Evolutionary conservation across 2,329 filamentous ascomycete species (phyloP), one percentile per base, ranked within the genome.

Genomic region (Sclerotinia minor): DNA sequence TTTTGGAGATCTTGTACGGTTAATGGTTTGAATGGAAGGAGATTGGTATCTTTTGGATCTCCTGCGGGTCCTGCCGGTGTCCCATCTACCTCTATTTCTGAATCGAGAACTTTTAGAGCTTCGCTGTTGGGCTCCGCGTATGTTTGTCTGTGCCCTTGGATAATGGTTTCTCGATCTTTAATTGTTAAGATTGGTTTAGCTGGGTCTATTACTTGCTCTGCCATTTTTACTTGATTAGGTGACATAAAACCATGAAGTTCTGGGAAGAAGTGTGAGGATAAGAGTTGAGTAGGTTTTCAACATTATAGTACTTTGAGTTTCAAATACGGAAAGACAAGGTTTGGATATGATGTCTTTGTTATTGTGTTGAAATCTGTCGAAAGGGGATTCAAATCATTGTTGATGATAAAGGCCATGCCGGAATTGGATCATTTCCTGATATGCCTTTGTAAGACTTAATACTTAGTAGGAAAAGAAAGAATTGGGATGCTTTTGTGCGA

Each of bases 141-240:
- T 26, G 59, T 61, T 61, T 50, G 21, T 13, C 21, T 47, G 24
- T 61, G 29, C 9, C 59, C 59, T 24, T 50, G 13, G n/a, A 7
- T 7, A 21, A 61, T 61, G 8, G 11, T 38, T 41, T 38, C 45
- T 41, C 32, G 45, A 38, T 61, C 59, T 38, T 6, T 50, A 21
- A 50, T 38, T 50, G 45, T 26, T 17, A 61, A 38, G 15, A 26
- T 50, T 1, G n/a, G n/a, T 26, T 26, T 61, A 21, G 59, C 45
- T n/a, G 59, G 59, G n/a, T 61, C 45, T 61, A 61, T 50, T 5
- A 61, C 9, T 50, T 61, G 59, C 24, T 61, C 59, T 6, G 5
- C 9, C 59, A 61, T 61, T n/a, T 50, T 61, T 4, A 2, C 32
- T 61, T 50, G 15, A 9, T 5, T 24, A 0, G 24, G 45, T 7